phyloP scores from a whole-genome alignment of 169 alveolate genomes.

The Theileria annulata region DNA sequence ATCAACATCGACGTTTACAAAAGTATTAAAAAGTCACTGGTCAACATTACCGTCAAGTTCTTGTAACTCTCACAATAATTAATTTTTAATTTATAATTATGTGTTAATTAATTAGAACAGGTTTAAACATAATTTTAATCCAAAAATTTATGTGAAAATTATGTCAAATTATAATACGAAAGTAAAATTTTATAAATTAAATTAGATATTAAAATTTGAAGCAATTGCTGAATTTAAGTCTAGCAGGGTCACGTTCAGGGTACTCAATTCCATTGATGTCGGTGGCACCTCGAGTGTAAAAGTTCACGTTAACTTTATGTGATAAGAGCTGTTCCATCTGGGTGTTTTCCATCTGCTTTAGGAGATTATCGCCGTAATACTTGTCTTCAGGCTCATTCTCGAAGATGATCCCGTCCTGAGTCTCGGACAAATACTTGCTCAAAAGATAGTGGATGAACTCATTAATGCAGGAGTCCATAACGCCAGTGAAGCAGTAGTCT shows the following conservation, averaged over 20 bases:
- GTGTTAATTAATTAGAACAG: no score
- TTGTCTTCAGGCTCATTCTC: background rate
- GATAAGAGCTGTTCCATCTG: background rate
- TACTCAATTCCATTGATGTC: background rate
- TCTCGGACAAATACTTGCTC: background rate
- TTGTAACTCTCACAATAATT: background rate
- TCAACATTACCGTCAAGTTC: conserved; percentile 5
- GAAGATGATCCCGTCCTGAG: background rate
- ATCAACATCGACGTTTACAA: background rate
- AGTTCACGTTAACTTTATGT: background rate
- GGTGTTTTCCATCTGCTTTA: background rate
- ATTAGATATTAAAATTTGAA: no score
- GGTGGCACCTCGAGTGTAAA: background rate
- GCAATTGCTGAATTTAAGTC: background rate
- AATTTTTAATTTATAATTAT: no score
- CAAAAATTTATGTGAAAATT: no score
- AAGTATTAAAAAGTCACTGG: background rate
- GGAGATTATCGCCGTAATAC: background rate
- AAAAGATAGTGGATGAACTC: conserved; percentile 32
- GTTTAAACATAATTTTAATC: no score
- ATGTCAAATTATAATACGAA: no score
- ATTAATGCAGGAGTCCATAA: conserved; percentile 44
- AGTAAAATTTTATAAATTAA: no score
- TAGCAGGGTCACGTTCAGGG: background rate
- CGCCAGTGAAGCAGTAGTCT: conserved; percentile 59